A percentile compares a stretch with the other conserved stretches of the same genome.
phyloP scores from a whole-genome alignment of 2,329 filamentous ascomycete species.

The Trichoderma gracile region DNA sequence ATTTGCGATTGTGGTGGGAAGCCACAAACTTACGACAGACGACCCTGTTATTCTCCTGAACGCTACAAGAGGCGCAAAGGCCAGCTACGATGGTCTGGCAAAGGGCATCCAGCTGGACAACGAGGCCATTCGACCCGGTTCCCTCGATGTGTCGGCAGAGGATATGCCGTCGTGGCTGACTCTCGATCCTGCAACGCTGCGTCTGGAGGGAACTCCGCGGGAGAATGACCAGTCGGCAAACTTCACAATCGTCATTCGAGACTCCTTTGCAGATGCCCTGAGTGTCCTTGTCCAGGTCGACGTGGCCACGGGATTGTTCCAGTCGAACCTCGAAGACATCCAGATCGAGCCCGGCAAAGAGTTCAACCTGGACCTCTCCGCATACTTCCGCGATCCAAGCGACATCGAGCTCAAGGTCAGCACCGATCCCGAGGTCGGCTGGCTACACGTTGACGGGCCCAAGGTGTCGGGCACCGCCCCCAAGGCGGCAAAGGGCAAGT shows the following conservation, averaged over 20 bases:
- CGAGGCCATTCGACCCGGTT: conserved; percentile 47
- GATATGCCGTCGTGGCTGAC: conserved; percentile 68
- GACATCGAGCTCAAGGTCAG: conserved; percentile 43
- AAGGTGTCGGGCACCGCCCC: conserved; percentile 47
- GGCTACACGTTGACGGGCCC: conserved; percentile 46
- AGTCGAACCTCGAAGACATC: conserved; percentile 43
- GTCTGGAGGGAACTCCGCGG: conserved; percentile 65
- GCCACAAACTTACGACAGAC: conserved; percentile 67
- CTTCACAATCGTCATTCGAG: conserved; percentile 62
- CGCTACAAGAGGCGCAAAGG: conserved; percentile 51
- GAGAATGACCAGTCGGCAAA: conserved; percentile 59
- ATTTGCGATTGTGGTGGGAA: conserved; percentile 73
- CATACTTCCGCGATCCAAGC: conserved; percentile 45
- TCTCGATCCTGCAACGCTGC: conserved; percentile 63
- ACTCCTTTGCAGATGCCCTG: conserved; percentile 60
- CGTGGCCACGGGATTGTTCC: conserved; percentile 44
- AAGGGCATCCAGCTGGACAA: conserved; percentile 60
- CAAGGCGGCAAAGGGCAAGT: conserved; percentile 36
- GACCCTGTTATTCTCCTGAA: conserved; percentile 59
- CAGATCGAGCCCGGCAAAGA: conserved; percentile 44
- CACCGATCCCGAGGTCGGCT: conserved; percentile 42
- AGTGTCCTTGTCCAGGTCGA: conserved; percentile 52
- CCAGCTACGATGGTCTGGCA: conserved; percentile 56
- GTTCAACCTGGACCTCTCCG: conserved; percentile 46
- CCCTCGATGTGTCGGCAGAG: conserved; percentile 55